Evolutionary conservation across 2,329 filamentous ascomycete species (phyloP).

Genomic region (Trichoderma sp.): DNA sequence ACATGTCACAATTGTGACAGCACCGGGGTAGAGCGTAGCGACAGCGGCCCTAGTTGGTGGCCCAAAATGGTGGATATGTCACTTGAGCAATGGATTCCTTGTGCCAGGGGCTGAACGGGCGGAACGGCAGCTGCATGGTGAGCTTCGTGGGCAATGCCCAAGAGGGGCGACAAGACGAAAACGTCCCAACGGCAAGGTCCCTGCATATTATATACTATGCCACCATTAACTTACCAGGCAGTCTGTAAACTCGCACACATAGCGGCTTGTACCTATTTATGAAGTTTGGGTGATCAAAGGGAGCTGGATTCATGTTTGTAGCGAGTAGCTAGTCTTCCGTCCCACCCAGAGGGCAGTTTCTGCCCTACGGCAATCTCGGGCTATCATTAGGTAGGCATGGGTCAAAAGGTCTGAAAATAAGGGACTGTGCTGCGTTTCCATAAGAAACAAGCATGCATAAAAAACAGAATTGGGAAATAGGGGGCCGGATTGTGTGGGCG

Average conservation of each 20-base stretch:
- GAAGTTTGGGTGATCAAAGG: neutral
- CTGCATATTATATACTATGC: neutral
- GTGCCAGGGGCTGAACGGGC: neutral
- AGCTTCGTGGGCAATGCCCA: neutral
- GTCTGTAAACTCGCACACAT: neutral
- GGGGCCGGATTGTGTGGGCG: neutral
- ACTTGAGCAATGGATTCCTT: neutral
- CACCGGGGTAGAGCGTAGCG: neutral
- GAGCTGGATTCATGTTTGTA: neutral
- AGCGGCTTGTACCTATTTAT: neutral
- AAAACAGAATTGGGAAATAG: neutral
- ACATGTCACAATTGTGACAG: constrained; percentile 22
- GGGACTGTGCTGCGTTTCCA: neutral
- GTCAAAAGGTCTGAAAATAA: constrained; percentile 4
- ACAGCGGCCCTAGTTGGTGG: neutral
- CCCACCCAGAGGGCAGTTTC: neutral
- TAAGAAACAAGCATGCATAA: constrained; percentile 8
- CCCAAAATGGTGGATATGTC: neutral
- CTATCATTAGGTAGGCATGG: neutral
- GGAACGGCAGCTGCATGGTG: neutral
- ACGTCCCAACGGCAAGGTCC: neutral
- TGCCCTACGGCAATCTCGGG: neutral
- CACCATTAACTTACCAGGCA: neutral
- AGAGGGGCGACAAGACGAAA: neutral
- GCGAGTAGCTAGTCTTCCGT: neutral